Base-by-base conservation (phyloP, 176 grass and related monocot species). In the Rhipidocladum racemiflorum region DNA sequence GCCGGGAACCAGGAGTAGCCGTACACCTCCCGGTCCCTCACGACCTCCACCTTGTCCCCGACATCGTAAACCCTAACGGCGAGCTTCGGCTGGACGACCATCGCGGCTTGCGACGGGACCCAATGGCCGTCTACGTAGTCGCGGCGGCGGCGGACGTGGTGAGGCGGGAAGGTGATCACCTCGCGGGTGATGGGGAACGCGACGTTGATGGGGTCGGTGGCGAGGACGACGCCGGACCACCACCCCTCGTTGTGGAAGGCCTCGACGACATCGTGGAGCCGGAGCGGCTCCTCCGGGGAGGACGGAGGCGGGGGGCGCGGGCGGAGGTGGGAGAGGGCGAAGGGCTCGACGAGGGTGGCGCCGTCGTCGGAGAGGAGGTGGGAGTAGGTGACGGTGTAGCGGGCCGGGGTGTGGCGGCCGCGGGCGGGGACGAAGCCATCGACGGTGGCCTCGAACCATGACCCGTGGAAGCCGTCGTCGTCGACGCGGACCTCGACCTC, bases 221-320 rank as follows among this genome's bases (percentile, higher is more conserved):
- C 7, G 75, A 81, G 10, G 61, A 94, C 61, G 68, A 94, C 74
- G n/a, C 92, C 89, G 0, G 84, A 77, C 92, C 92, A 94, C 92
- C 92, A 94, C 0, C 92, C 89, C n/a, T 94, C 92, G 44, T 90
- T 72, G 74, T 94, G 89, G 81, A 91, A 90, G 9, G 89, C 89
- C 89, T 94, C 92, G 29, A 94, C 87, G 55, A 87, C 65, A 63
- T 91, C 77, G 85, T 88, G 70, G 74, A 87, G 74, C 2, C 15
- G 18, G 27, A 32, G 46, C 1, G 64, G 48, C 8, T 38, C 28
- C 6, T 32, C 34, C 17, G 71, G 4, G 25, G 16, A 10, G 64
- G 49, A 0, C 18, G 2, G 2, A 11, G 43, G 12, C 17, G 65
- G 79, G 25, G 83, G 82, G 6, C 72, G 83, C 28, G 85, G 86